phyloP scores from a whole-genome alignment of 345 rosid genomes.

The Garcia nutans region DNA sequence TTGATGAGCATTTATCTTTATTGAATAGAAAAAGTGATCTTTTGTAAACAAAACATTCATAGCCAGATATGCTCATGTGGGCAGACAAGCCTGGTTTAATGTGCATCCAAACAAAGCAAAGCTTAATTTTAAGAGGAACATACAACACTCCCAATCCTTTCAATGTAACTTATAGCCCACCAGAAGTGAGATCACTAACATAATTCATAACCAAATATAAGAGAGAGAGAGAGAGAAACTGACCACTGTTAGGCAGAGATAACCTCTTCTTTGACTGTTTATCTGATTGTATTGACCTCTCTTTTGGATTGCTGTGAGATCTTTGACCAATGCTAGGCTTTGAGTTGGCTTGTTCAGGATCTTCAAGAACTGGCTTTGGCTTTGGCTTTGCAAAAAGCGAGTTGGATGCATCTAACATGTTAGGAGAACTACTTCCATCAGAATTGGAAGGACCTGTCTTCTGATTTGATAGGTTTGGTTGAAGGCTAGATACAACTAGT shows the following conservation, averaged over 20 bases:
- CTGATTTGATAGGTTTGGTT: conserved; percentile 47
- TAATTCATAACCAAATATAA: neutral
- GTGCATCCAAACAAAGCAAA: neutral
- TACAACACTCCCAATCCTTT: neutral
- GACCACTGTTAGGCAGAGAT: conserved; percentile 73
- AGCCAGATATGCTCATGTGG: neutral
- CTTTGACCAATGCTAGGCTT: conserved; percentile 47
- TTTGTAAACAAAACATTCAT: neutral
- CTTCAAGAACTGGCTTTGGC: conserved; percentile 52
- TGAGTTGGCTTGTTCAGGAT: conserved; percentile 53
- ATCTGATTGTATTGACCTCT: conserved; percentile 52
- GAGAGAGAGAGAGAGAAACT: conserved; percentile 25
- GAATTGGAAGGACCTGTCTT: conserved; percentile 70
- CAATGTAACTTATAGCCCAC: neutral
- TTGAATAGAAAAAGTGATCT: neutral
- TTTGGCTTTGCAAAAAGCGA: conserved; percentile 42
- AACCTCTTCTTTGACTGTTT: conserved; percentile 61
- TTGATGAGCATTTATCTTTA: neutral
- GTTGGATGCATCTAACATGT: conserved; percentile 48
- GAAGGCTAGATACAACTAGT: conserved; percentile 34
- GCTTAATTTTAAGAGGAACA: neutral
- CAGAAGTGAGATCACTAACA: neutral
- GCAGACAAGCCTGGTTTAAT: neutral
- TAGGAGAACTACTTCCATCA: conserved; percentile 62
- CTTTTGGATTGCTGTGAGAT: conserved; percentile 92